A percentile compares a stretch with the other conserved stretches of the same genome.
Conservation (phyloP, 78 protist genomes). For the Dictyostelium intermedium region DNA sequence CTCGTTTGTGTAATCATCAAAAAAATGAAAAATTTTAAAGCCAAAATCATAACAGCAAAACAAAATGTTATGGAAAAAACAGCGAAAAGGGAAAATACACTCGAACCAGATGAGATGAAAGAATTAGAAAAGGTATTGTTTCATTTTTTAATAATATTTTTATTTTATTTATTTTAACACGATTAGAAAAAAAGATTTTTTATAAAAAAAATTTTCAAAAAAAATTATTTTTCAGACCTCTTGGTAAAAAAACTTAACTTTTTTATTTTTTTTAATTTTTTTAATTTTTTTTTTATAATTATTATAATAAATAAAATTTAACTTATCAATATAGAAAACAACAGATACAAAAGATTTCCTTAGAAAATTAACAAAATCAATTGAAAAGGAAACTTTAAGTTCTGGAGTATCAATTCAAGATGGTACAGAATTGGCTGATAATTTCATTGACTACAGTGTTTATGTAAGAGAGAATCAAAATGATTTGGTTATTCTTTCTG, state of each 20-base stretch:
- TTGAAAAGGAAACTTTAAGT: conserved; percentile 65
- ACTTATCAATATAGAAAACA: conserved; percentile 21
- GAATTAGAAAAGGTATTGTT: conserved; percentile 38
- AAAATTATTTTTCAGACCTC: too few species aligned
- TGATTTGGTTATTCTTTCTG: conserved; percentile 60
- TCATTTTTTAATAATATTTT: too few species aligned
- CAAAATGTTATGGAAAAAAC: conserved; percentile 77
- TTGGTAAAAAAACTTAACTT: not conserved
- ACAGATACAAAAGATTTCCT: conserved; percentile 40
- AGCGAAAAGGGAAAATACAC: conserved; percentile 46
- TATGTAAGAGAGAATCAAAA: conserved; percentile 48
- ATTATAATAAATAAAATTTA: not conserved
- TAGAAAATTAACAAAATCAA: conserved; percentile 61
- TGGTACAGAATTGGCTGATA: conserved; percentile 70
- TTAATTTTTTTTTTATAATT: too few species aligned
- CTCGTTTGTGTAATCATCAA: not conserved
- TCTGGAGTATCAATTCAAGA: conserved; percentile 74
- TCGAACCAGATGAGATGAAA: conserved; percentile 72
- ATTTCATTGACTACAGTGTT: conserved; percentile 71
- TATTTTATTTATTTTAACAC: not conserved
- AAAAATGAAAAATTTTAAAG: conserved; percentile 58
- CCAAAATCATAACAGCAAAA: conserved; percentile 29
- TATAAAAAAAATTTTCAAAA: not conserved
- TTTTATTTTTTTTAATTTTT: too few species aligned
- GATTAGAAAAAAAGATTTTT: not conserved